Conservation (phyloP, 306 rosid genomes). For the Sicyos baderoa region DNA sequence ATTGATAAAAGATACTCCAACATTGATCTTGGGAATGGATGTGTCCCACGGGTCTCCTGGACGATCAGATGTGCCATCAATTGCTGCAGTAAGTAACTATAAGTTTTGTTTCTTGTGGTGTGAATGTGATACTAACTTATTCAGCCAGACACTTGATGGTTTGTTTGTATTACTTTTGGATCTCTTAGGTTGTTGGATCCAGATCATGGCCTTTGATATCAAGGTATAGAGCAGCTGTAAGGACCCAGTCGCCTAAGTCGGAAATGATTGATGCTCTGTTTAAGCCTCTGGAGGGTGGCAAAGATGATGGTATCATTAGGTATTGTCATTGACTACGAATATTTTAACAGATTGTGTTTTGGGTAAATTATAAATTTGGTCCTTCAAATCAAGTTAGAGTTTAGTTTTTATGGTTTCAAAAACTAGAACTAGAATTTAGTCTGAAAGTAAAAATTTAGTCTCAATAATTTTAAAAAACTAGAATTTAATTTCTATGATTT, state of each 20-base stretch:
- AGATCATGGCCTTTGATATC: constrained; percentile 80
- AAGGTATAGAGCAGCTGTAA: constrained; percentile 76
- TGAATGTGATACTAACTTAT: constrained; percentile 12
- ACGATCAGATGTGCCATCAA: constrained; percentile 61
- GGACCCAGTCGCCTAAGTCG: constrained; percentile 68
- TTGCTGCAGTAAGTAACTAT: constrained; percentile 70
- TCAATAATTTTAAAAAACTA: too few species aligned
- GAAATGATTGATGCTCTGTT: constrained; percentile 87
- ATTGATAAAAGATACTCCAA: constrained; percentile 60
- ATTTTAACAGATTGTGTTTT: neutral
- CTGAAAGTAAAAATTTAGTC: too few species aligned
- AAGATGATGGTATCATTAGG: constrained; percentile 89
- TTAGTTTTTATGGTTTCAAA: too few species aligned
- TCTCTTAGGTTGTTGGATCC: constrained; percentile 79
- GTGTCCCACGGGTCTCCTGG: constrained; percentile 77
- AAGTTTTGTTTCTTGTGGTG: constrained; percentile 6
- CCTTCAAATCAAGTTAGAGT: too few species aligned
- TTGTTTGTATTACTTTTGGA: constrained; percentile 21
- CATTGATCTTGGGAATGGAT: constrained; percentile 92
- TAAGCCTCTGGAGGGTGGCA: constrained; percentile 62
- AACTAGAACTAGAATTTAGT: too few species aligned
- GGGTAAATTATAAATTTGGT: too few species aligned
- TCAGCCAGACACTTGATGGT: neutral
- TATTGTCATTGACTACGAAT: constrained; percentile 15
- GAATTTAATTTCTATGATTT: too few species aligned